Conservation (phyloP, 2,329 filamentous ascomycete species). For the Nigrospora sphaerica region DNA sequence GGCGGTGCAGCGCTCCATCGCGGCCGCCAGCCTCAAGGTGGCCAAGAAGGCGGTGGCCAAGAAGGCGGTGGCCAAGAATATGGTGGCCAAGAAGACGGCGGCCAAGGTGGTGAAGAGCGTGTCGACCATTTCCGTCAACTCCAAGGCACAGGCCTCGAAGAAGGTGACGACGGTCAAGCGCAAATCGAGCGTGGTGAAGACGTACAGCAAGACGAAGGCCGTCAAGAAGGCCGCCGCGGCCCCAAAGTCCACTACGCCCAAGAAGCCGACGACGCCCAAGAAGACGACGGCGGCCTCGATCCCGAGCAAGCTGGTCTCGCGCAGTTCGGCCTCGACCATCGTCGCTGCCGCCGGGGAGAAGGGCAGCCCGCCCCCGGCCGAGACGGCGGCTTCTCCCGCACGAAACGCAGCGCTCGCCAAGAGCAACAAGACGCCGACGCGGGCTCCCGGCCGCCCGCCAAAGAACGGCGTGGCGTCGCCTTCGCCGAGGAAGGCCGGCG, state of each 20-base stretch:
- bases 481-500: slow-evolving; percentile 12
- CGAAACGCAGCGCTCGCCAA: slow-evolving; percentile 1
- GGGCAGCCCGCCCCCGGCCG: slow-evolving; percentile 2
- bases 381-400: slow-evolving; percentile 2
- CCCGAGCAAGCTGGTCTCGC: slow-evolving; percentile 12
- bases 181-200: slow-evolving; percentile 19
- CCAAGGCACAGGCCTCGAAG: slow-evolving; percentile 18
- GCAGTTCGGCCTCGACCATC: slow-evolving; percentile 14
- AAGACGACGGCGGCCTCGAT: background rate
- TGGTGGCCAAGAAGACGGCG: slow-evolving; percentile 21
- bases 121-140: slow-evolving; percentile 29
- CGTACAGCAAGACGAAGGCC: slow-evolving; percentile 18
- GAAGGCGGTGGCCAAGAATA: slow-evolving; percentile 20
- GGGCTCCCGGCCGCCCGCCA: background rate
- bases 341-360: slow-evolving; percentile 10
- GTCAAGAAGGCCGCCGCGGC: slow-evolving; percentile 7
- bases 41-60: slow-evolving; percentile 23
- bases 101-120: slow-evolving; percentile 29
- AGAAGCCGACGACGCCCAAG: background rate
- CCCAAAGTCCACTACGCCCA: background rate
- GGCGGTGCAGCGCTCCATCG: slow-evolving; percentile 9
- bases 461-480: slow-evolving; percentile 7
- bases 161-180: slow-evolving; percentile 14
- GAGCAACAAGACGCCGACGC: background rate
- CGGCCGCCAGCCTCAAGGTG: slow-evolving; percentile 15